Evolutionary conservation across 1,284 basidiomycete species (phyloP), one percentile per base, ranked within the genome.

Genomic region (Agroathelia rolfsii): DNA sequence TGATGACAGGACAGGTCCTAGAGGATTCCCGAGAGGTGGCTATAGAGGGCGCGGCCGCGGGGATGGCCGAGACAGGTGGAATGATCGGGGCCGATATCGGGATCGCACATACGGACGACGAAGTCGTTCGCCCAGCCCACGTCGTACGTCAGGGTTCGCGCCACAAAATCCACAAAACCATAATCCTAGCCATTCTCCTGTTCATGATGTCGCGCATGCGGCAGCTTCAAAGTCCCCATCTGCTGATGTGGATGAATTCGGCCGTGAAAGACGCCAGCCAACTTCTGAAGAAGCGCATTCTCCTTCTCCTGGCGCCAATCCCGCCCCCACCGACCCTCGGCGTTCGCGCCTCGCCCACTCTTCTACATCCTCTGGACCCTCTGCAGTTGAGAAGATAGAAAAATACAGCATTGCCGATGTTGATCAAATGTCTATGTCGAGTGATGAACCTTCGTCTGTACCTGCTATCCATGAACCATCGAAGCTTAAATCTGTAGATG

Each of bases 211-310:
- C 30, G 40, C 45, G 34, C 41, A 50, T 29, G 38, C 42, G 37
- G 39, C 47, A 39, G 44, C 41, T 14, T 25, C 48, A 24, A 44
- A 40, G 35, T 29, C 45, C 28, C 49, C 43, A 43, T 52, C 56
- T 40, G 39, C 55, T 19, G 70, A 60, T 39, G 81, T 73, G 53
- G 81, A 86, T 64, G 82, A 86, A 53, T 86, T 86, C 53, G 82
- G 83, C 44, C 70, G 83, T 47, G 82, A 85, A 51, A 66, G 83
- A 47, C 66, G 82, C 47, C 58, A 65, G 21, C 51, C 56, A 35
- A 71, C 72, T 22, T 62, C 64, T 30, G 50, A 48, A 33, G 41
- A 26, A 20, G 47, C 43, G 29, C 51, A 48, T 23, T 42, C 45
- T 17, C 44, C 43, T 37, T 37, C 51, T 14, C 37, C 42, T 38